Evolutionary conservation across 352 stramenopile genomes (phyloP), one percentile per base, ranked within the genome.

Genomic region (Peronosclerospora sorghi): DNA sequence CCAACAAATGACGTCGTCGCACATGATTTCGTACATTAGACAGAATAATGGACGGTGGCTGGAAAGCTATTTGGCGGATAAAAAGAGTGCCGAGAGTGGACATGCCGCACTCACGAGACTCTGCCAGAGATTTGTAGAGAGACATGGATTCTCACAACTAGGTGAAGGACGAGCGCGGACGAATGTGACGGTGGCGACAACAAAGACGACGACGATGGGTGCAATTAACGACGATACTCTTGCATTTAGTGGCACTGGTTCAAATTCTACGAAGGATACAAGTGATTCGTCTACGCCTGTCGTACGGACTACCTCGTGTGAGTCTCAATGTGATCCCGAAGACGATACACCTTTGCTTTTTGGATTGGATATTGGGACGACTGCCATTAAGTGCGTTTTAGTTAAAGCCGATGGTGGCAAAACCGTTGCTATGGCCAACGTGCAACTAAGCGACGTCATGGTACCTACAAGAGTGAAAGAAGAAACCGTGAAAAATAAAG

Each of bases 321-420:
- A 52, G 35, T 34, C 32, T 17, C 39, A 42, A 1, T n/a, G 35
- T 17, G 23, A 49, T 2, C 13, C 12, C 14, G 32, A 54, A 5
- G 60, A 68, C 32, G 48, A 55, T 15, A 55, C 29, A 21, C 42
- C 45, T 2, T 24, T 65, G 19, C 57, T 74, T 0, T 68, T 87
- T 17, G 78, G 78, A 4, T 13, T 91, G 15, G 78, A 91, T 45
- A 63, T 91, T 13, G 78, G 78, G 40, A 88, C 78, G 12, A 88
- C 73, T 1, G 75, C 78, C 4, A 59, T 91, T 38, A 91, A 91
- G 49, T 85, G 70, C 47, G 70, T 66, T 34, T 18, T 87, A 15
- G 65, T 85, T 37, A 59, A 67, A 50, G 37, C 28, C 10, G 12
- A 42, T 13, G 9, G 42, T 7, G 47, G 49, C 5, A 54, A 46